phyloP scores from a whole-genome alignment of 2,329 filamentous ascomycete genomes.

The Scleromitrula shiraiana region DNA sequence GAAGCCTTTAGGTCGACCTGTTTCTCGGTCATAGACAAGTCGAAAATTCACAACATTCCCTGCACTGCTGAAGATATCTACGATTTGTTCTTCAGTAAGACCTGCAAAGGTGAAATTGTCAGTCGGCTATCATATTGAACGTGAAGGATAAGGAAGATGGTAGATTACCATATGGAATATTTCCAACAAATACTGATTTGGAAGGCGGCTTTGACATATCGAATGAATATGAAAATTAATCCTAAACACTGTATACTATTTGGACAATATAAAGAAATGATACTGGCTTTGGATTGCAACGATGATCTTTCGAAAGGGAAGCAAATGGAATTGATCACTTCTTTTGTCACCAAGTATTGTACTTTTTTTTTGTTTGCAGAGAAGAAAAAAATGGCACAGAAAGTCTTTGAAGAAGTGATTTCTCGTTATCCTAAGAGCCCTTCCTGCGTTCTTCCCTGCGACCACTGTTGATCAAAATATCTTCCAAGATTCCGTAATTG shows the following conservation, averaged over 20 bases:
- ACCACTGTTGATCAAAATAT: constrained; percentile 6
- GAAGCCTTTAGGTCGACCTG: constrained; percentile 89
- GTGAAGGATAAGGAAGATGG: background rate
- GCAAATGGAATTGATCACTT: constrained; percentile 12
- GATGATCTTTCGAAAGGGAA: constrained; percentile 19
- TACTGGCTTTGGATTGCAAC: no score
- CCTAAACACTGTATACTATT: no score
- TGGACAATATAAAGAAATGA: no score
- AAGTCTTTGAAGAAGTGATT: constrained; percentile 28
- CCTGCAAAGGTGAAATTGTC: constrained; percentile 43
- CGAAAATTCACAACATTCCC: constrained; percentile 89
- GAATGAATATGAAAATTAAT: constrained; percentile 22
- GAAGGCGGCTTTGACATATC: constrained; percentile 70
- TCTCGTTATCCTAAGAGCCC: constrained; percentile 29
- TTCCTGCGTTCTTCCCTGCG: constrained; percentile 6
- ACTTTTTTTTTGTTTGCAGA: constrained; percentile 5
- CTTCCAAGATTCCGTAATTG: background rate
- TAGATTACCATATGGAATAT: constrained; percentile 67
- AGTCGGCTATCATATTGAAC: background rate
- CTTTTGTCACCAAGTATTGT: constrained; percentile 9
- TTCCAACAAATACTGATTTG: constrained; percentile 76
- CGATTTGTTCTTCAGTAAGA: constrained; percentile 91
- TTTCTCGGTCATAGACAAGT: constrained; percentile 91
- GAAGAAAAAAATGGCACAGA: constrained; percentile 28
- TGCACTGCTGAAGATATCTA: constrained; percentile 83